Evolutionary conservation across 192 early-diverging fungal genomes (phyloP).

Genomic region (Mortierella hygrophila): DNA sequence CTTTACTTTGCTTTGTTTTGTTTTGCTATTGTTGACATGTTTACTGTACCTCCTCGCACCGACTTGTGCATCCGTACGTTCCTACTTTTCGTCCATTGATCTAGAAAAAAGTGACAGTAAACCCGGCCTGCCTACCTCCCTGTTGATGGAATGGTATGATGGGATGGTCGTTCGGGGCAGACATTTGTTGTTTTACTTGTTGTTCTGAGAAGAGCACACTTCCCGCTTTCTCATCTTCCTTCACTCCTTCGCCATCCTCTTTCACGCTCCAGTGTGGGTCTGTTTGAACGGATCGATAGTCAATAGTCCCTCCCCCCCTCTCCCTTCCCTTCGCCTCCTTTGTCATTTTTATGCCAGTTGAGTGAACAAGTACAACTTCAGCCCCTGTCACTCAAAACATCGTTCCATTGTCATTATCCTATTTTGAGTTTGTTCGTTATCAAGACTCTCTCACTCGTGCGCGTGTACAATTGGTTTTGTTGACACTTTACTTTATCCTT

Average conservation of each 20-base stretch:
- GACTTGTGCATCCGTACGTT: not conserved
- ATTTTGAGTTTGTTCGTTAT: slow-evolving; percentile 6
- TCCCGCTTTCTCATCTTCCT: not conserved
- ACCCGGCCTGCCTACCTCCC: too few species aligned
- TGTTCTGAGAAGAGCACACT: not conserved
- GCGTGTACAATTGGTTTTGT: too few species aligned
- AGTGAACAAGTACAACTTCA: too few species aligned
- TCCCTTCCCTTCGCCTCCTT: not conserved
- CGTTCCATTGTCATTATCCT: not conserved
- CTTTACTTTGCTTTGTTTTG: not conserved
- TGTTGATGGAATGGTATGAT: not conserved
- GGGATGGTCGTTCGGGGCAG: not conserved
- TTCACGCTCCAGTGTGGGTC: slow-evolving; percentile 5
- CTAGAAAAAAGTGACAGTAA: not conserved
- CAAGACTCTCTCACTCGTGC: not conserved
- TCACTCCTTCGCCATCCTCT: not conserved
- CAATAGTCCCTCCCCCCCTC: not conserved
- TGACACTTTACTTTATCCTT: too few species aligned
- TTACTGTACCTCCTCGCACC: too few species aligned
- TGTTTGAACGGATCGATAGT: not conserved
- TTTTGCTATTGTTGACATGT: not conserved
- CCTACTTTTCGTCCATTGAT: not conserved
- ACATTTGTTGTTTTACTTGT: not conserved
- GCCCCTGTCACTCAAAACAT: too few species aligned
- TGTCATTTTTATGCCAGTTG: not conserved